Evolutionary conservation across 2,329 filamentous ascomycete species (phyloP).

Genomic region (Verruconis gallopava): DNA sequence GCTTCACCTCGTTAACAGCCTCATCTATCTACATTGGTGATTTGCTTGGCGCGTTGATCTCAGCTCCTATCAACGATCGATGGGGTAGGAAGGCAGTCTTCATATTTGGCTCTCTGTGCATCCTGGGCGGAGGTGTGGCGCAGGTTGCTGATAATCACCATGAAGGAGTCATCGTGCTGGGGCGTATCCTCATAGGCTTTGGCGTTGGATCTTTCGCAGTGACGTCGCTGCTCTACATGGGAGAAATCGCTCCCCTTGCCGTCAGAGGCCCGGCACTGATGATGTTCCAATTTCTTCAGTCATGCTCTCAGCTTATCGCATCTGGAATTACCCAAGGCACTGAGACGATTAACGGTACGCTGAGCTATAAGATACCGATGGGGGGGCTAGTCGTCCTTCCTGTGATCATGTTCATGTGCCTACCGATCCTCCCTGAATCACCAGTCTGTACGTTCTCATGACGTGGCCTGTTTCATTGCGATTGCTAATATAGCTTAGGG

Average conservation of each 20-base stretch:
- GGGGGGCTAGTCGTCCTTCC: neutral
- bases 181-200: conserved; percentile 10
- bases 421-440: neutral
- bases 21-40: neutral
- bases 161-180: conserved; percentile 31
- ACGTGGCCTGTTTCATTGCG: no score
- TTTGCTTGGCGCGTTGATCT: neutral
- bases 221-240: neutral
- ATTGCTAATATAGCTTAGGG: no score
- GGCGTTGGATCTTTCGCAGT: neutral
- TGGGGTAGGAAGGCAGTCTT: neutral
- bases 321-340: conserved; percentile 1
- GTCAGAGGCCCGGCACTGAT: neutral
- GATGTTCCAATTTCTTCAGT: neutral
- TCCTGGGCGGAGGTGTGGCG: conserved; percentile 13
- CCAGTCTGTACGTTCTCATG: no score
- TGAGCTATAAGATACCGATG: neutral
- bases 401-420: neutral
- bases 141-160: conserved; percentile 26
- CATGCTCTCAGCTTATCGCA: neutral
- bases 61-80: conserved; percentile 1
- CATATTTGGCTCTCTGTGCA: neutral
- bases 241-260: neutral
- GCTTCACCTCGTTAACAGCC: neutral
- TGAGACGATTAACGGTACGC: neutral